These are phyloP conservation scores for Ambrosia trifida DNA, from an alignment of 129 eudicot genomes.

Conservation along the genomic window DNA sequence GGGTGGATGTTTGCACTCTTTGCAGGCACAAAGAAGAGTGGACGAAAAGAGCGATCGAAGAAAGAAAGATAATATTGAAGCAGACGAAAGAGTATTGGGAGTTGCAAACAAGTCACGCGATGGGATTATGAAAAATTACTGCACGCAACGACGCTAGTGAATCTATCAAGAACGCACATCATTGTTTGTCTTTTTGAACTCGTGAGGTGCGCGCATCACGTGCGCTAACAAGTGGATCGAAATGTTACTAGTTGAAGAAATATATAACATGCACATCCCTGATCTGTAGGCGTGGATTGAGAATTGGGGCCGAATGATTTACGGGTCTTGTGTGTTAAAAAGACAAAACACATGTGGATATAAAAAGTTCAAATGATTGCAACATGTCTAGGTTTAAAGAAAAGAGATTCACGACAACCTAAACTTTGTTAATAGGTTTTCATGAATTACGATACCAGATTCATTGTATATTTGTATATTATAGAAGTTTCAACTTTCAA, in stretches of 20 bases:
- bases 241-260: neutral
- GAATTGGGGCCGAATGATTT: neutral
- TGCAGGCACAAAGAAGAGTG: conserved; percentile 27
- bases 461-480: neutral
- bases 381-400: neutral
- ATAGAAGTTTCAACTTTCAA: neutral
- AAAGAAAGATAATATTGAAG: conserved; percentile 18
- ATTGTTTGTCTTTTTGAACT: too few relatives aligned
- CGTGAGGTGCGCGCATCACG: too few relatives aligned
- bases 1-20: conserved; percentile 6
- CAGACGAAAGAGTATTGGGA: conserved; percentile 32
- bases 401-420: neutral
- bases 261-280: neutral
- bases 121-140: conserved; percentile 14
- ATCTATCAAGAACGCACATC: too few relatives aligned
- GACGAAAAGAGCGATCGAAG: conserved; percentile 23
- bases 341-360: conserved; percentile 11
- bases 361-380: neutral
- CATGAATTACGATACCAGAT: neutral
- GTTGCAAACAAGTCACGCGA: conserved; percentile 18
- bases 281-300: neutral
- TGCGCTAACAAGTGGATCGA: too few relatives aligned
- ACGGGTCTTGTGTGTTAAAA: neutral
- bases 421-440: neutral
- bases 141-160: too few relatives aligned